Evolutionary conservation across 345 rosid genomes (phyloP), one percentile per base, ranked within the genome.

Genomic region (Linum tenue): DNA sequence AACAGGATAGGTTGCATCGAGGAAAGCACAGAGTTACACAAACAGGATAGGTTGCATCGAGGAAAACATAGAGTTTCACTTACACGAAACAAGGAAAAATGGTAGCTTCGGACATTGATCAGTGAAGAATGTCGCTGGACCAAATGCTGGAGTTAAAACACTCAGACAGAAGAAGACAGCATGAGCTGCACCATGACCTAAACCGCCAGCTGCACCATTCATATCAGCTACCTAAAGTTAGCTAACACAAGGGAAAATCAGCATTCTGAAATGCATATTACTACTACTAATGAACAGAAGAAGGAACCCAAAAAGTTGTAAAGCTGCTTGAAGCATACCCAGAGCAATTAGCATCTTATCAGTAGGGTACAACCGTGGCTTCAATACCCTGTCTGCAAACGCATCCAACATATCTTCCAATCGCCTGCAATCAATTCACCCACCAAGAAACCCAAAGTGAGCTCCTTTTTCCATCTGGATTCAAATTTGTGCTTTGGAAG

Each of bases 111-210:
- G 79, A 76, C 97, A 94, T 74, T 77, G 81, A 53, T 88, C 90
- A 3, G 81, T 79, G 64, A 83, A 88, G 76, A 72, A 85, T 37
- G 99, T 90, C 37, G 99, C 99, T 50, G 99, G 96, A 70, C 99
- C 99, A 85, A 94, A 90, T 64, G 99, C 82, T 22, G 95, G 95
- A 3, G 95, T 88, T 69, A 92, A 82, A 72, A 94, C 88, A 76
- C 99, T 88, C 66, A 94, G 75, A 69, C 97, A 94, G 70, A 94
- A 94, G 80, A 94, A 94, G 68, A 94, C 97, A 41, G 95, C 97
- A 77, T 94, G 99, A 35, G 99, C 99, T 70, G 88, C 86, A 63
- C 96, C 99, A 72, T 90, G 99, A 76, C 99, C 99, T 81, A 90
- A 81, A 72, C 99, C 99, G 69, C 99, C 99, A 87, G 99, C 99